phyloP scores from a whole-genome alignment of 2,329 filamentous ascomycete genomes.

The Lachnellula suecica region DNA sequence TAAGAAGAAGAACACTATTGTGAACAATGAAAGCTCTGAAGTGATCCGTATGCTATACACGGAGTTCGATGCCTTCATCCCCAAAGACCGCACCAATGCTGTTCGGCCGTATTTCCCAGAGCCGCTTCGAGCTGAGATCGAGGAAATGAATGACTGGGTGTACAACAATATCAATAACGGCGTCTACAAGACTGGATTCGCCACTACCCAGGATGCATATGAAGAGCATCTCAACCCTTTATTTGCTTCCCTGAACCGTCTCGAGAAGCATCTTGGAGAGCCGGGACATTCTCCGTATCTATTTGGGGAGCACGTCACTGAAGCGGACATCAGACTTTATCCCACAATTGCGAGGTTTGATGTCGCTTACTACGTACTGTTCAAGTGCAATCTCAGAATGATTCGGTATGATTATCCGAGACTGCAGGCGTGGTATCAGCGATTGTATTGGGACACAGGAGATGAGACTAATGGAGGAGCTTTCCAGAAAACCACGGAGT shows the following conservation, averaged over 20 bases:
- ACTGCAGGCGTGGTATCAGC: conserved; percentile 66
- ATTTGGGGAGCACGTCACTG: conserved; percentile 63
- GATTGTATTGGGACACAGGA: conserved; percentile 66
- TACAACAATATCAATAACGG: conserved; percentile 70
- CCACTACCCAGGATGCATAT: conserved; percentile 78
- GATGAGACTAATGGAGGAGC: conserved; percentile 48
- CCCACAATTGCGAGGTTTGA: conserved; percentile 69
- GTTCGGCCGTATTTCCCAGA: conserved; percentile 56
- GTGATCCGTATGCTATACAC: conserved; percentile 79
- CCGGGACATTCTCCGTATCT: conserved; percentile 43
- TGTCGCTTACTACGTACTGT: conserved; percentile 63
- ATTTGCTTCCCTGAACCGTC: conserved; percentile 73
- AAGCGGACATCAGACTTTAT: conserved; percentile 67
- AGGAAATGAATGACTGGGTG: conserved; percentile 75
- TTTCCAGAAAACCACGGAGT: conserved; percentile 67
- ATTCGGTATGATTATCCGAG: conserved; percentile 64
- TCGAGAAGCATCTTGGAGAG: conserved; percentile 65
- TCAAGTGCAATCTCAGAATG: conserved; percentile 61
- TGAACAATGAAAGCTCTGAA: conserved; percentile 77
- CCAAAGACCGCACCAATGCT: background rate
- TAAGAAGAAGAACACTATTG: conserved; percentile 59
- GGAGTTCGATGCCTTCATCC: conserved; percentile 37
- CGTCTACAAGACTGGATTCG: conserved; percentile 76
- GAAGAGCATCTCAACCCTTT: conserved; percentile 67
- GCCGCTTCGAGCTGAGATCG: conserved; percentile 60